These are phyloP conservation scores for Lineolata rhizophorae DNA, from an alignment of 495 filamentous ascomycete species.

Conservation along the genomic window DNA sequence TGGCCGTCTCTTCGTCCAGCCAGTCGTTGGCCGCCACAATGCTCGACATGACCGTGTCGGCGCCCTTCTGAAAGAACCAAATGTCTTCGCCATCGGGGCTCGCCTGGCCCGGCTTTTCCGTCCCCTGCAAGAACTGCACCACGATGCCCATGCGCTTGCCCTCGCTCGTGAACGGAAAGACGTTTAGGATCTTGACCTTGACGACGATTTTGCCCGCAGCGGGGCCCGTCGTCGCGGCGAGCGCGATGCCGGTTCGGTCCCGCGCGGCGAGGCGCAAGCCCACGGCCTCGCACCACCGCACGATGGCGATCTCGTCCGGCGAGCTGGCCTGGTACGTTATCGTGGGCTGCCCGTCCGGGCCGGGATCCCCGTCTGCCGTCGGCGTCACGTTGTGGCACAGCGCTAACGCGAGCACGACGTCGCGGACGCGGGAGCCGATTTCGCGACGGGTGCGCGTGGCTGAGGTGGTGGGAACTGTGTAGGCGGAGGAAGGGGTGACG, in stretches of 20 bases:
- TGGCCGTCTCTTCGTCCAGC: slow-evolving; percentile 95
- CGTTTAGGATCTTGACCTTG: slow-evolving; percentile 71
- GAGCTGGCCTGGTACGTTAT: slow-evolving; percentile 91
- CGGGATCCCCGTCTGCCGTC: slow-evolving; percentile 48
- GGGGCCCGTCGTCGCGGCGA: slow-evolving; percentile 63
- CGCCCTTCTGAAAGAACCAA: slow-evolving; percentile 98
- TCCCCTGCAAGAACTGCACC: slow-evolving; percentile 42
- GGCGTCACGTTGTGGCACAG: slow-evolving; percentile 97
- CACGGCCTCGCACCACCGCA: slow-evolving; percentile 84
- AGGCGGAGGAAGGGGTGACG: slow-evolving; percentile 53
- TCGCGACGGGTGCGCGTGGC: slow-evolving; percentile 68
- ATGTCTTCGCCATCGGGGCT: slow-evolving; percentile 42
- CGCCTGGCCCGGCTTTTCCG: slow-evolving; percentile 1
- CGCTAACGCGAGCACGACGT: slow-evolving; percentile 75
- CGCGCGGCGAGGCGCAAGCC: slow-evolving; percentile 69
- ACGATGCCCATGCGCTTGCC: slow-evolving; percentile 98
- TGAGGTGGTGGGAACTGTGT: slow-evolving; percentile 23
- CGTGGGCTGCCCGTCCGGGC: slow-evolving; percentile 37
- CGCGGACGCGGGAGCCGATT: slow-evolving; percentile 78
- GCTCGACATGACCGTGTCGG: slow-evolving; percentile 87
- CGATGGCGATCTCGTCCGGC: slow-evolving; percentile 95
- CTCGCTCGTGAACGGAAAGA: slow-evolving; percentile 95
- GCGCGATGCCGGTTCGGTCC: slow-evolving; percentile 61
- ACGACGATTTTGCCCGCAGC: slow-evolving; percentile 58
- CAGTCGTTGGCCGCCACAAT: slow-evolving; percentile 94